phyloP scores from a whole-genome alignment of 108 stramenopile species.

The Skeletonema marinoi region DNA sequence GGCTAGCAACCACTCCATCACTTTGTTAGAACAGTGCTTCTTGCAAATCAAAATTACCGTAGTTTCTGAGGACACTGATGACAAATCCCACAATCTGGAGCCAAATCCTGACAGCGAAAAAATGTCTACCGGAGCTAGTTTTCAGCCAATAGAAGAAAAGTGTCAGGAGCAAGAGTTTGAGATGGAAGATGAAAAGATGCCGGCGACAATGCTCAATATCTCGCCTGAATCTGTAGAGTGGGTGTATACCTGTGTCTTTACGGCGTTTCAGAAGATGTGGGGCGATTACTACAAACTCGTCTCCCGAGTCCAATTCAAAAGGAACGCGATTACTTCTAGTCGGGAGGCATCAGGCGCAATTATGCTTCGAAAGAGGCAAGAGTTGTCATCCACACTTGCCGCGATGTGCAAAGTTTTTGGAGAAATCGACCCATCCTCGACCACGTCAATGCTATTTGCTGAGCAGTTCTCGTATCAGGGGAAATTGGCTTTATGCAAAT shows the following conservation, averaged over 20 bases:
- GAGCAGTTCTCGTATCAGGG: conserved; percentile 18
- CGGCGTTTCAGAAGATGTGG: conserved; percentile 22
- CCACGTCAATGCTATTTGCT: neutral
- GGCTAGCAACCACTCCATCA: neutral
- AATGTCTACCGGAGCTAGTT: neutral
- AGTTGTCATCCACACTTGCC: conserved; percentile 1
- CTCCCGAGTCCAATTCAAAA: neutral
- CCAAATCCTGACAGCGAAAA: neutral
- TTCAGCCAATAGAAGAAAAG: neutral
- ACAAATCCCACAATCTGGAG: neutral
- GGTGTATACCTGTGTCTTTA: conserved; percentile 18
- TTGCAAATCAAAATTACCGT: neutral
- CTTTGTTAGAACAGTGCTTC: conserved; percentile 18
- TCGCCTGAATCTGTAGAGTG: conserved; percentile 1
- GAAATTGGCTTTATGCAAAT: conserved; percentile 29
- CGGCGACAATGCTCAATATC: conserved; percentile 12
- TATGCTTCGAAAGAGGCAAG: conserved; percentile 3
- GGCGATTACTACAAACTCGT: conserved; percentile 24
- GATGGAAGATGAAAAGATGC: neutral
- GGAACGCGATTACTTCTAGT: neutral
- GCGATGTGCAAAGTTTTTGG: conserved; percentile 21
- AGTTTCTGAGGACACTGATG: neutral
- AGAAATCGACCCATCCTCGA: neutral
- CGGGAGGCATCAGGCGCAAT: neutral
- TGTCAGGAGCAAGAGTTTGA: neutral